Base-by-base conservation (phyloP, 257 asterid genomes). In the Solanum chilense region DNA sequence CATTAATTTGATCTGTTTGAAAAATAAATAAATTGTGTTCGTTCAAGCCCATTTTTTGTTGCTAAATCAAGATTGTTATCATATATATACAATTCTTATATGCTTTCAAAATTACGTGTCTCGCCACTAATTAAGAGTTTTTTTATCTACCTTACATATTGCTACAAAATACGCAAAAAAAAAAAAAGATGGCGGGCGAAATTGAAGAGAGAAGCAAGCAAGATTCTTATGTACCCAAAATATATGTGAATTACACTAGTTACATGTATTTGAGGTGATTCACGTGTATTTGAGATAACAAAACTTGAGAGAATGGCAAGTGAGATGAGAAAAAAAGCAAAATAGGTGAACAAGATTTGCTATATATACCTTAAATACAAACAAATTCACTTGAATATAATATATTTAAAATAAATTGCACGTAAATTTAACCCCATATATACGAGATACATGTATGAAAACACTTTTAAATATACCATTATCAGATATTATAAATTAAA, bases 401-500 rank as follows among this genome's bases (percentile, higher is more conserved):
- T 0, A 0, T 8, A 56, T 56, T 0, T 56, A 56, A 20, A 56
- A 56, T 0, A 56, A 56, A 56, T 56, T 56, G 3, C 5, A 56
- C 5, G 7, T 56, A 56, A 56, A 56, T 56, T 56, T 56, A 5
- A 20, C 2, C 12, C 3, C 12, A 56, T 56, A 1, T 56, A 56
- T 56, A 0, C 1, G 12, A 8, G 0, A 7, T 20, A 56, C 25
- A 56, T 37, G 39, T 37, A 37, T 37, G 1, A 5, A 5, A 6
- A 37, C 1, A 1, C 7, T 5, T 37, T 1, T 37, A 37, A 6
- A 37, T 0, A 6, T 37, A 37, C 2, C 0, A 37, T 37, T 5
- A 37, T 37, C 1, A 5, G 0, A 56, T 20, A 56, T 56, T 18
- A 0, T 1, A 20, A 20, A 56, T 2, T 56, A 56, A 20, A 20